These are phyloP conservation scores for Microstroma glucosiphilum DNA, from an alignment of 1,284 basidiomycete genomes.

Conservation along the genomic window DNA sequence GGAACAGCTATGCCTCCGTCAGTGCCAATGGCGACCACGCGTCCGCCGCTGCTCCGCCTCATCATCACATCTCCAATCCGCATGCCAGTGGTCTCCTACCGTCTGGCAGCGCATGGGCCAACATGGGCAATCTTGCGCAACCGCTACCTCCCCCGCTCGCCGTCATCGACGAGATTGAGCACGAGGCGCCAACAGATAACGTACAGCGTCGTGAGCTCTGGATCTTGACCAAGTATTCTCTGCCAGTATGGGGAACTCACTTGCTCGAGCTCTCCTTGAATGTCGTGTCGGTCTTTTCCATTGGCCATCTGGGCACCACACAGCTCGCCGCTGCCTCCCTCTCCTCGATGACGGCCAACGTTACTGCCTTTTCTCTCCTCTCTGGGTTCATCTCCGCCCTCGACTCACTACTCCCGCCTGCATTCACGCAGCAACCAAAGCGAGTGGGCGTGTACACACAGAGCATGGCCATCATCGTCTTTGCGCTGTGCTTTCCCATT, in stretches of 20 bases:
- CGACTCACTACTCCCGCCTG: slow-evolving; percentile 81
- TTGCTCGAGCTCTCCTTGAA: slow-evolving; percentile 45
- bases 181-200: slow-evolving; percentile 2
- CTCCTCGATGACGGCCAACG: slow-evolving; percentile 47
- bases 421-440: slow-evolving; percentile 78
- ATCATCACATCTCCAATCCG: background rate
- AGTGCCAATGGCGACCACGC: no score
- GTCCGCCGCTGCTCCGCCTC: background rate
- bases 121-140: slow-evolving; percentile 2
- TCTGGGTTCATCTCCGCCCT: slow-evolving; percentile 70
- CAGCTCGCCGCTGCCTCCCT: slow-evolving; percentile 45
- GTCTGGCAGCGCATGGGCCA: slow-evolving; percentile 3
- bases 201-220: slow-evolving; percentile 33
- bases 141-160: slow-evolving; percentile 7
- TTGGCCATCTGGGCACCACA: slow-evolving; percentile 46
- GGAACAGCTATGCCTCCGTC: background rate
- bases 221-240: slow-evolving; percentile 31
- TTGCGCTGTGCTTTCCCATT: slow-evolving; percentile 27
- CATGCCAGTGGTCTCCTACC: background rate
- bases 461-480: slow-evolving; percentile 64
- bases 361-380: slow-evolving; percentile 45
- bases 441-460: slow-evolving; percentile 86
- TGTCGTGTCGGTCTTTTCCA: slow-evolving; percentile 40
- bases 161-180: background rate
- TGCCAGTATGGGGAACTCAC: slow-evolving; percentile 45